These are phyloP conservation scores for Monosporozyma aquatica DNA, from an alignment of 805 yeast species.

Conservation along the genomic window DNA sequence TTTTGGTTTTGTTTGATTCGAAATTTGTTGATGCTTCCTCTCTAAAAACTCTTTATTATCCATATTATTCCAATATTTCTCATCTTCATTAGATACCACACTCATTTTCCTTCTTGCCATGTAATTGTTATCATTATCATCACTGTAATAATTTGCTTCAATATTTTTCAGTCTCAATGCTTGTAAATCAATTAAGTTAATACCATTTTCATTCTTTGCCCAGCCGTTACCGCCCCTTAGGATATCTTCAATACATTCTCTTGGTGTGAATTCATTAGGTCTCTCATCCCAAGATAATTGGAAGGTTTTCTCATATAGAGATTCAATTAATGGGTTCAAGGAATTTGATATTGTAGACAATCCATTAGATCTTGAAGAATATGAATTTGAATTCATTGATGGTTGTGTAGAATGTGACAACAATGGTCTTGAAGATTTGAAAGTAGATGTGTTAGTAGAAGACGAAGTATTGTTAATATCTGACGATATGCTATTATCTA, in stretches of 20 bases:
- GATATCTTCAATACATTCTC: slow-evolving; percentile 66
- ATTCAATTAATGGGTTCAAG: slow-evolving; percentile 41
- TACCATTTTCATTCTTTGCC: slow-evolving; percentile 36
- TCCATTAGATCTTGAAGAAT: slow-evolving; percentile 13
- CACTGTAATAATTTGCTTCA: slow-evolving; percentile 10
- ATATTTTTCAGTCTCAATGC: slow-evolving; percentile 23
- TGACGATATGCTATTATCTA: slow-evolving; percentile 4
- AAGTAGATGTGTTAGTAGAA: too few species aligned
- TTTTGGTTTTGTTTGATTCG: slow-evolving; percentile 6
- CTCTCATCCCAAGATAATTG: slow-evolving; percentile 54
- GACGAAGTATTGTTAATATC: background rate
- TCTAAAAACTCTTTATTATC: slow-evolving; percentile 25
- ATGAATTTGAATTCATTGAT: background rate
- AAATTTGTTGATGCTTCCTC: slow-evolving; percentile 16
- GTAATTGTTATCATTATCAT: background rate
- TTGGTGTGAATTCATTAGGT: slow-evolving; percentile 53
- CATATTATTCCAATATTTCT: slow-evolving; percentile 16
- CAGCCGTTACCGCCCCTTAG: slow-evolving; percentile 65
- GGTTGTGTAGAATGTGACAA: background rate
- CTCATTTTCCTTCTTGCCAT: background rate
- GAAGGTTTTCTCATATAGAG: slow-evolving; percentile 44
- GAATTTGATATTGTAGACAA: slow-evolving; percentile 26
- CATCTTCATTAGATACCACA: slow-evolving; percentile 6
- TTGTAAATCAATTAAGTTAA: slow-evolving; percentile 27
- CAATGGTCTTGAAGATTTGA: background rate